Percentiles rank a stretch among this genome's conserved stretches.
Evolutionary conservation across 2,329 filamentous ascomycete genomes (phyloP).

Genomic region (Pseudocercospora musae): DNA sequence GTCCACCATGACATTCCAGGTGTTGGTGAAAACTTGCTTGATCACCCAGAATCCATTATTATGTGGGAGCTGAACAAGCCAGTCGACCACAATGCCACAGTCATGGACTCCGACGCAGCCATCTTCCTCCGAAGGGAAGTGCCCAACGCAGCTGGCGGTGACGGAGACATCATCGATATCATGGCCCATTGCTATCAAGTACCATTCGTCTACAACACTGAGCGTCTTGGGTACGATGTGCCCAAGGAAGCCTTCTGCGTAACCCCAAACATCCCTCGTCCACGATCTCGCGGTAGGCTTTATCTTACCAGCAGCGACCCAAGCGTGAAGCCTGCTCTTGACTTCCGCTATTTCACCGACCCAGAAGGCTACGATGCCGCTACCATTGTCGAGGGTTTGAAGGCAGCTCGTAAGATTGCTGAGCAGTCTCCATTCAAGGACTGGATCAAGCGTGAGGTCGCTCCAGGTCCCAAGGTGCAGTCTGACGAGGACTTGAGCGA

Average conservation of each 20-base stretch:
- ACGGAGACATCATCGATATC: constrained; percentile 75
- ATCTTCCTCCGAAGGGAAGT: constrained; percentile 80
- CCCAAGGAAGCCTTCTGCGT: constrained; percentile 83
- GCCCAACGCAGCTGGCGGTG: constrained; percentile 63
- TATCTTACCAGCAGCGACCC: constrained; percentile 76
- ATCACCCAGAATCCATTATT: constrained; percentile 65
- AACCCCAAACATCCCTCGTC: constrained; percentile 85
- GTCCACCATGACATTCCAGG: constrained; percentile 59
- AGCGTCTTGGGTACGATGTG: constrained; percentile 68
- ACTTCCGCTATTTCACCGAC: constrained; percentile 89
- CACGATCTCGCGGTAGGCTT: constrained; percentile 71
- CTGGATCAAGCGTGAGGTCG: constrained; percentile 80
- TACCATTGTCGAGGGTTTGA: constrained; percentile 73
- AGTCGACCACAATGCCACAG: constrained; percentile 75
- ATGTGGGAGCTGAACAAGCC: constrained; percentile 78
- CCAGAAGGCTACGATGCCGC: constrained; percentile 80
- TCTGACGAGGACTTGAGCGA: constrained; percentile 77
- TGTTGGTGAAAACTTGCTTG: constrained; percentile 62
- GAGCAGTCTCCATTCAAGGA: constrained; percentile 72
- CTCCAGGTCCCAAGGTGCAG: constrained; percentile 69
- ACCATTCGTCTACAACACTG: constrained; percentile 83
- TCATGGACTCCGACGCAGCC: constrained; percentile 86
- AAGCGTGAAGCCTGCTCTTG: constrained; percentile 72
- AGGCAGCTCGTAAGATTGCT: constrained; percentile 72
- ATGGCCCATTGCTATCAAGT: constrained; percentile 99